Evolutionary conservation across 192 early-diverging fungal species (phyloP).

Genomic region (Ramicandelaber brevisporus): DNA sequence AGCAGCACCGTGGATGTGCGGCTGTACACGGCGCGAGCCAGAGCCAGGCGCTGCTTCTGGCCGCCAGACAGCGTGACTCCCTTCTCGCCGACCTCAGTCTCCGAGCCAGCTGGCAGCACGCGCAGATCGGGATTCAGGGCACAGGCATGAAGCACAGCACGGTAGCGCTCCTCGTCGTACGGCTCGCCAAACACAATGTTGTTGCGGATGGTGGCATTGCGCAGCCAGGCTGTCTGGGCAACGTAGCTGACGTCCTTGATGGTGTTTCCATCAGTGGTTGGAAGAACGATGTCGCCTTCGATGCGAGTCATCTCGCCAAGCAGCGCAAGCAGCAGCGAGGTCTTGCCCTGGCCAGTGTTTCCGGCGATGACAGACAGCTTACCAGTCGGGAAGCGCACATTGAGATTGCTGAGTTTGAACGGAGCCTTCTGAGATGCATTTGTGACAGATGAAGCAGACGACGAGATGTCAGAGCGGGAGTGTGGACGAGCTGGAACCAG

Average conservation of each 20-base stretch:
- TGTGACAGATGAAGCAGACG: no score
- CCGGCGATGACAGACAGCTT: constrained; percentile 54
- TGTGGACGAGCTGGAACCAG: no score
- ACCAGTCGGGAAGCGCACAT: constrained; percentile 33
- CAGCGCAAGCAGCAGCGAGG: constrained; percentile 49
- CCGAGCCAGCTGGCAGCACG: constrained; percentile 58
- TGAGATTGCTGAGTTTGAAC: constrained; percentile 32
- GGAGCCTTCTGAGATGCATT: no score
- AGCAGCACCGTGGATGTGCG: no score
- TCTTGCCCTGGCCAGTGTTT: constrained; percentile 75
- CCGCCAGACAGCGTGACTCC: constrained; percentile 66
- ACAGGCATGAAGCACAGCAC: constrained; percentile 54
- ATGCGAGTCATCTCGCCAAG: constrained; percentile 47
- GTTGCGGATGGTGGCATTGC: constrained; percentile 46
- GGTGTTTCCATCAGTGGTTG: constrained; percentile 12
- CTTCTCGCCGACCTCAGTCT: constrained; percentile 84
- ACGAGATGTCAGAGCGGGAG: no score
- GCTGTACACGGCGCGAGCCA: constrained; percentile 69
- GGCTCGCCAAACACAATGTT: constrained; percentile 71
- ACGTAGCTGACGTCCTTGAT: constrained; percentile 52
- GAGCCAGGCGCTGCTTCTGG: constrained; percentile 68
- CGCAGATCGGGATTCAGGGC: constrained; percentile 68
- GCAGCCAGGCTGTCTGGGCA: constrained; percentile 40
- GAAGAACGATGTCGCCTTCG: constrained; percentile 13
- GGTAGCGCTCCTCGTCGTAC: constrained; percentile 54